Evolutionary conservation across 805 yeast genomes (phyloP), one percentile per base, ranked within the genome.

Genomic region (Ogataea pini): DNA sequence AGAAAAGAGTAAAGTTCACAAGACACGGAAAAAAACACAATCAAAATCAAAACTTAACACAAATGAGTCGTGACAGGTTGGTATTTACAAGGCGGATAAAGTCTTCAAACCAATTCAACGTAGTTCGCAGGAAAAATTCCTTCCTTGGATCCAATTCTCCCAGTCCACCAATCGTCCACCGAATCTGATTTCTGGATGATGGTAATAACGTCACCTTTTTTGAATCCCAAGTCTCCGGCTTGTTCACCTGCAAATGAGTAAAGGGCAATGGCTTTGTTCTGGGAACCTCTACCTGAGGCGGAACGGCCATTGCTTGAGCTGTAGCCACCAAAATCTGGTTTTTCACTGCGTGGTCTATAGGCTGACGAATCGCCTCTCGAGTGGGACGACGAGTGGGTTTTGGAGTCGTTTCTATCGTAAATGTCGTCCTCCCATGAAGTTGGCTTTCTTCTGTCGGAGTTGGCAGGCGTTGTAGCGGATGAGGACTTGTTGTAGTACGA

Each of bases 111-210:
- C 59, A 91, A 69, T 64, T 91, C 96, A 36, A 92, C 97, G 63
- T 92, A 92, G 66, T 92, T 92, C 2, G 99, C 99, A 8, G 99
- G 99, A 78, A 92, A 92, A 18, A 91, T 91, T 36, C 99, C 99
- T 59, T 88, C 89, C 52, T 70, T 71, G 10, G 95, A 92, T 57
- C 86, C 87, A 46, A 82, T 72, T 64, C 86, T 82, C 22, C 99
- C 99, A 0, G 97, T 89, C 99, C 99, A 94, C 99, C 99, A 94
- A 66, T 94, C 98, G 65, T 94, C 96, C 42, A 83, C 80, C 12
- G 96, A 85, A 7, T 86, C 91, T 8, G 94, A 83, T 68, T 87
- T 89, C 67, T 90, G 89, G 47, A 88, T 72, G 56, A 94, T 86
- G 36, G 89, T 85, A 57, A 94, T 88, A 13, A 88, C 86, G 67